These are phyloP conservation scores for Suillus tomentosus DNA, from an alignment of 768 basidiomycete genomes.

Conservation along the genomic window DNA sequence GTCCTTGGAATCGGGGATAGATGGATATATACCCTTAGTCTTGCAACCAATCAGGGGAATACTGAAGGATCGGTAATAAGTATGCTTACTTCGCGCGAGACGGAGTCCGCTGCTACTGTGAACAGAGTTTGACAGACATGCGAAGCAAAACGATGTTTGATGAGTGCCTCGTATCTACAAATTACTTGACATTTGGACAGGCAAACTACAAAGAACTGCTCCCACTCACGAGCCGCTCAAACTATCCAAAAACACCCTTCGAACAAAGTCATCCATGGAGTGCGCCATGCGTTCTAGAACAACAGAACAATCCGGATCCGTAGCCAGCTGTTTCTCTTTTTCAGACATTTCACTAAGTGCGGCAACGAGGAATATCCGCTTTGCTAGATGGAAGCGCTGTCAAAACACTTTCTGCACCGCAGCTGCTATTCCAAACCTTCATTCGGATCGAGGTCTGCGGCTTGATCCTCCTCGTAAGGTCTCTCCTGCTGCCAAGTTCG, in stretches of 20 bases:
- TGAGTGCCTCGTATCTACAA: constrained; percentile 60
- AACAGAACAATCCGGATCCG: constrained; percentile 91
- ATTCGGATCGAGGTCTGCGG: constrained; percentile 60
- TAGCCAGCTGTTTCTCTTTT: constrained; percentile 88
- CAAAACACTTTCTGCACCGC: background rate
- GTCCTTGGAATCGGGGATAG: constrained; percentile 46
- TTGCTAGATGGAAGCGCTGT: constrained; percentile 47
- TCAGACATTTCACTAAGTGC: constrained; percentile 83
- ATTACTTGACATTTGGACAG: constrained; percentile 10
- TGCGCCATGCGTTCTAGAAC: constrained; percentile 88
- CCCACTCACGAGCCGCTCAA: constrained; percentile 82
- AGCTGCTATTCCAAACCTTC: constrained; percentile 51
- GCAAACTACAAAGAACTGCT: constrained; percentile 11
- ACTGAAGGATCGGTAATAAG: constrained; percentile 1
- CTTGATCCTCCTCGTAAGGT: constrained; percentile 38
- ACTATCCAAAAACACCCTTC: constrained; percentile 86
- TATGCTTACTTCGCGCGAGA: constrained; percentile 63
- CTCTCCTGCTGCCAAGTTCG: constrained; percentile 76
- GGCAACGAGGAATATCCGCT: constrained; percentile 75
- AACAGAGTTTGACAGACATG: constrained; percentile 95
- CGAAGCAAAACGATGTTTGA: constrained; percentile 87
- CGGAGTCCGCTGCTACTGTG: constrained; percentile 60
- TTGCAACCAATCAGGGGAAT: constrained; percentile 28
- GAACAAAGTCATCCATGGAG: constrained; percentile 96
- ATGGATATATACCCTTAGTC: constrained; percentile 57